These are phyloP conservation scores for Pulveroboletus sp. DNA, from an alignment of 768 basidiomycete species.

Conservation along the genomic window DNA sequence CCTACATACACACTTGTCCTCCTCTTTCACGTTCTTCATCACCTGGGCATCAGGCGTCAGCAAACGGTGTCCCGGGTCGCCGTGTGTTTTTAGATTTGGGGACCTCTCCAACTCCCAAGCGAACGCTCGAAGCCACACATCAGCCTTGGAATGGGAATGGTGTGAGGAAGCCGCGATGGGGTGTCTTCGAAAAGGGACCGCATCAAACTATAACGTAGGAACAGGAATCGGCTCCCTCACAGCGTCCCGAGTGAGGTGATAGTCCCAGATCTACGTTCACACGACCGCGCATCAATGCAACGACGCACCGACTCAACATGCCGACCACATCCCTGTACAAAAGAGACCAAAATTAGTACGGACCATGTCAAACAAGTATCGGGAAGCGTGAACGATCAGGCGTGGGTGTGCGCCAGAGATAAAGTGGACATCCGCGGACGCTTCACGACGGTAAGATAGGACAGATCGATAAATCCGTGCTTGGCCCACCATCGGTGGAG, in stretches of 20 bases:
- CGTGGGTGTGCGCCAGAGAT: constrained; percentile 7
- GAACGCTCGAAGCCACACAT: constrained; percentile 13
- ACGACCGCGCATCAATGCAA: constrained; percentile 9
- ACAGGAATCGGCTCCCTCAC: constrained; percentile 11
- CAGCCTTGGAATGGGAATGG: constrained; percentile 13
- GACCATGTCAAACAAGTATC: neutral
- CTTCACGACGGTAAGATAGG: constrained; percentile 9
- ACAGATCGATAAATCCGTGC: constrained; percentile 6
- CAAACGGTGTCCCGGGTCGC: constrained; percentile 24
- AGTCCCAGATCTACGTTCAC: constrained; percentile 15
- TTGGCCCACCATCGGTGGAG: constrained; percentile 13
- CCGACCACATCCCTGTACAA: constrained; percentile 59
- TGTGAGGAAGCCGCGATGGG: constrained; percentile 26
- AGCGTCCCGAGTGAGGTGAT: constrained; percentile 4
- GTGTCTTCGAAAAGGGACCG: constrained; percentile 34
- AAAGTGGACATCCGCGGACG: constrained; percentile 16
- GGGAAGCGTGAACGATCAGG: neutral
- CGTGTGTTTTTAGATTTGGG: constrained; percentile 24
- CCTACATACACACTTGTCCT: constrained; percentile 41
- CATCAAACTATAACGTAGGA: constrained; percentile 32
- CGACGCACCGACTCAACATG: constrained; percentile 60
- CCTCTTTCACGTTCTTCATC: constrained; percentile 46
- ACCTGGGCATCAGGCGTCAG: constrained; percentile 35
- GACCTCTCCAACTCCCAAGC: constrained; percentile 20
- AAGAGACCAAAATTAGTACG: constrained; percentile 3